A percentile compares a stretch with the other conserved stretches of the same genome.
Evolutionary conservation across 2,329 filamentous ascomycete species (phyloP).

Genomic region (Chaetomium strumarium): DNA sequence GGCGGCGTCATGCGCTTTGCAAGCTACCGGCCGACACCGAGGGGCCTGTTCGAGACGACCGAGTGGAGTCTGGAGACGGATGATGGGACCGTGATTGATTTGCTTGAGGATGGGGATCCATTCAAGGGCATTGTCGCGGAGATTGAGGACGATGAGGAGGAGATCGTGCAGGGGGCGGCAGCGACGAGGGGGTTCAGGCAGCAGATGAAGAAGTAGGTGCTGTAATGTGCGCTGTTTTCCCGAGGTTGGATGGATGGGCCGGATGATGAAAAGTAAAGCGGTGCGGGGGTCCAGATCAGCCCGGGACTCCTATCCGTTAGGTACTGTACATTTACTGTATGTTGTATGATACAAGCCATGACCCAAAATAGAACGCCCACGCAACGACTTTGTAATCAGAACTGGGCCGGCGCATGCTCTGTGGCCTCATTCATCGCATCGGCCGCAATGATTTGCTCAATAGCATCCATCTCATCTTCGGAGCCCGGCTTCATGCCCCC

Average conservation of each 20-base stretch:
- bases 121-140: slow-evolving; percentile 46
- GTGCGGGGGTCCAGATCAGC: too few species aligned
- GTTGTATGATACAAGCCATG: slow-evolving; percentile 19
- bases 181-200: slow-evolving; percentile 46
- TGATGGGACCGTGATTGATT: slow-evolving; percentile 57
- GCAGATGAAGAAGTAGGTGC: slow-evolving; percentile 38
- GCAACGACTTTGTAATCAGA: not conserved
- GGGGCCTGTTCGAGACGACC: slow-evolving; percentile 71
- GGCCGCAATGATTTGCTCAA: slow-evolving; percentile 12
- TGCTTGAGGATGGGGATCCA: slow-evolving; percentile 68
- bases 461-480: slow-evolving; percentile 17
- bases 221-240: not conserved
- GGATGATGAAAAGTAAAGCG: too few species aligned
- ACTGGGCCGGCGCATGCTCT: slow-evolving; percentile 4
- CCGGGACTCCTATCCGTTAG: slow-evolving; percentile 1
- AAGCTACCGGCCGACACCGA: slow-evolving; percentile 59
- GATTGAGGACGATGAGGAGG: slow-evolving; percentile 15
- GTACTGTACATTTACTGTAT: slow-evolving; percentile 14
- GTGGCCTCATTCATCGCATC: slow-evolving; percentile 16
- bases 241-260: not conserved
- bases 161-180: slow-evolving; percentile 18
- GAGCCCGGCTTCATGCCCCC: slow-evolving; percentile 16
- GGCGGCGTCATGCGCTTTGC: slow-evolving; percentile 73
- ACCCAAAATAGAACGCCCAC: slow-evolving; percentile 21
- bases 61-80: slow-evolving; percentile 79